Evolutionary conservation across 331 rosid species (phyloP).

Genomic region (Malus hybrid): DNA sequence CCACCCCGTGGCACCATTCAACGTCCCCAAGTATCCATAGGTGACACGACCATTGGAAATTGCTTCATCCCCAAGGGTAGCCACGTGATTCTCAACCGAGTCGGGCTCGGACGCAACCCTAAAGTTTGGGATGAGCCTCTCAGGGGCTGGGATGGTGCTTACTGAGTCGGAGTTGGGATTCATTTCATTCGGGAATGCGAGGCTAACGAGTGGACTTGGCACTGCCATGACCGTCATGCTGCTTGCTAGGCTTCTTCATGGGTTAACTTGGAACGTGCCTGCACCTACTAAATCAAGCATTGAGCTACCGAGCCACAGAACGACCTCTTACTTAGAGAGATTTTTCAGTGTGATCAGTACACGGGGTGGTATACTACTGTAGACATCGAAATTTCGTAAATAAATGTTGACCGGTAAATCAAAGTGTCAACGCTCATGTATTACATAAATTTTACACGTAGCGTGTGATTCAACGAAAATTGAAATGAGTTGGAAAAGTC

Average conservation of each 20-base stretch:
- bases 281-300: not conserved
- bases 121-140: constrained; percentile 22
- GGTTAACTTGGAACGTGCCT: constrained; percentile 31
- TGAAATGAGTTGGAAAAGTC: too few relatives aligned
- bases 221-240: constrained; percentile 25
- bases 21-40: constrained; percentile 5
- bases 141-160: not conserved
- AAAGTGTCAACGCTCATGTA: too few relatives aligned
- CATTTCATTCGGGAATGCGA: constrained; percentile 28
- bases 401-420: too few relatives aligned
- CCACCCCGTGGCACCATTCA: constrained; percentile 17
- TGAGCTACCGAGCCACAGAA: constrained; percentile 13
- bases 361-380: too few relatives aligned
- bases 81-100: constrained; percentile 15
- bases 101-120: constrained; percentile 23
- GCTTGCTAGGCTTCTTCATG: constrained; percentile 38
- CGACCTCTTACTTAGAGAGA: not conserved
- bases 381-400: too few relatives aligned
- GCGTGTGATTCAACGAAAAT: too few relatives aligned
- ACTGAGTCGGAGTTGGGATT: constrained; percentile 18
- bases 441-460: too few relatives aligned
- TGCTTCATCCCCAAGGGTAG: constrained; percentile 36
- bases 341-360: too few relatives aligned
- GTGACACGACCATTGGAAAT: not conserved
- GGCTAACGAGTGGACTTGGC: constrained; percentile 17